phyloP scores from a whole-genome alignment of 2,329 filamentous ascomycete genomes.

The Ophiostoma tasmaniense region DNA sequence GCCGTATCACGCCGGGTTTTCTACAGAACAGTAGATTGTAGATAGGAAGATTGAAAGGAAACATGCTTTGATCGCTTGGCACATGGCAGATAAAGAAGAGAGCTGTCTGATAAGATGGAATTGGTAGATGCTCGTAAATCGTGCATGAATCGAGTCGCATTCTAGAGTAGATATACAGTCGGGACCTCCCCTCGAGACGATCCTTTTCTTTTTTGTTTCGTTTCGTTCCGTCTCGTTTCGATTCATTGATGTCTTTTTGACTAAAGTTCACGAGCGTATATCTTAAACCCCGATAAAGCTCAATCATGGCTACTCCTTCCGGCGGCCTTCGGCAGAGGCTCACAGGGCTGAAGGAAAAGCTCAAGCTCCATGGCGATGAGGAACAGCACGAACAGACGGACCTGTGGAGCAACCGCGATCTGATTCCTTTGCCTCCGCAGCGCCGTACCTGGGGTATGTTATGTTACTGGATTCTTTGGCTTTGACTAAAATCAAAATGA shows the following conservation, averaged over 20 bases:
- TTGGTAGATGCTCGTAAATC: background rate
- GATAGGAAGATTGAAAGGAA: slow-evolving; percentile 2
- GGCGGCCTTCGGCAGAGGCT: background rate
- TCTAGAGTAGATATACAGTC: background rate
- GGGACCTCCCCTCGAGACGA: background rate
- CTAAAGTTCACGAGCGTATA: background rate
- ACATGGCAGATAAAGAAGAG: background rate
- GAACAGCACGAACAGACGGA: slow-evolving; percentile 15
- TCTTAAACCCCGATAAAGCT: background rate
- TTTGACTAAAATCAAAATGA: background rate
- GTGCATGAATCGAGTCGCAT: background rate
- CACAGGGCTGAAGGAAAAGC: background rate
- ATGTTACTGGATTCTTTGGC: background rate
- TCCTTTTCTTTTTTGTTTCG: background rate
- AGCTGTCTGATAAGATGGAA: background rate
- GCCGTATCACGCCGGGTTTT: background rate
- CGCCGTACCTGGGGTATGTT: slow-evolving; percentile 19
- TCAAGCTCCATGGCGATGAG: slow-evolving; percentile 12
- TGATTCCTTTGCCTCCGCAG: slow-evolving; percentile 19
- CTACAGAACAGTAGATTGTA: background rate
- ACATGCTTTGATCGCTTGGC: background rate
- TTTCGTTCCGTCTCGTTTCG: background rate
- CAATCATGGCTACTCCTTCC: background rate
- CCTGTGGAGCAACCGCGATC: slow-evolving; percentile 20
- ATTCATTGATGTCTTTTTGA: background rate